Conservation (phyloP, 1,284 basidiomycete species). For the Malassezia obtusa region DNA sequence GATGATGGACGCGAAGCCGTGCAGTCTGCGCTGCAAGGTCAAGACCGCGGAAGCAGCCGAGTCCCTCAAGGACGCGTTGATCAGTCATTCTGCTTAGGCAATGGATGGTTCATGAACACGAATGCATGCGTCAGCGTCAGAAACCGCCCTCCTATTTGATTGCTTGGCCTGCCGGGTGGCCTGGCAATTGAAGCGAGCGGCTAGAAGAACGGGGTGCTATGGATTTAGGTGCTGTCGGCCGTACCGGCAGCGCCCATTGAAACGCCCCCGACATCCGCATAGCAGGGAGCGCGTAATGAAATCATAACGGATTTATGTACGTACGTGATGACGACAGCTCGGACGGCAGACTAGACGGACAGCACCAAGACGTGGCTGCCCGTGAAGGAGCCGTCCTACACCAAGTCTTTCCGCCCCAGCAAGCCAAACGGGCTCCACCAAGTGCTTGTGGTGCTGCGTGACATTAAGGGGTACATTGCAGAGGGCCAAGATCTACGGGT, state of each 20-base stretch:
- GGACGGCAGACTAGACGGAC: constrained; percentile 9
- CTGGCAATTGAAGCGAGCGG: constrained; percentile 39
- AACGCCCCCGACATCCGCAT: constrained; percentile 15
- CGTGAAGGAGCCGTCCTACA: constrained; percentile 17
- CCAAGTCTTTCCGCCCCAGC: neutral
- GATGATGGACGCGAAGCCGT: constrained; percentile 28
- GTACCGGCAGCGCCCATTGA: constrained; percentile 15
- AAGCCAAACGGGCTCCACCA: constrained; percentile 5
- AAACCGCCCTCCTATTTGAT: constrained; percentile 37
- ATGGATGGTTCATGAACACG: neutral
- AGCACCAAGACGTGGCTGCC: neutral
- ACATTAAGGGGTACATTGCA: constrained; percentile 6
- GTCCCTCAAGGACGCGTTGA: constrained; percentile 26
- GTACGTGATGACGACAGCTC: neutral
- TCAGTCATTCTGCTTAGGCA: constrained; percentile 8
- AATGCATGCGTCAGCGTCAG: neutral
- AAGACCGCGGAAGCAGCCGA: constrained; percentile 30
- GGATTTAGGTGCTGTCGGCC: constrained; percentile 17
- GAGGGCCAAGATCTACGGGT: neutral
- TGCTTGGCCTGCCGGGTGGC: constrained; percentile 29
- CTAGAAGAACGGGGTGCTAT: constrained; percentile 21
- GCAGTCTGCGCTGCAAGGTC: constrained; percentile 33
- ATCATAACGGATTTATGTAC: too few relatives aligned
- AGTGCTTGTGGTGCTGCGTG: neutral
- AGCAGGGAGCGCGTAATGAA: neutral